Evolutionary conservation across 192 early-diverging fungal species (phyloP), one percentile per base, ranked within the genome.

Genomic region (Dispira parvispora): DNA sequence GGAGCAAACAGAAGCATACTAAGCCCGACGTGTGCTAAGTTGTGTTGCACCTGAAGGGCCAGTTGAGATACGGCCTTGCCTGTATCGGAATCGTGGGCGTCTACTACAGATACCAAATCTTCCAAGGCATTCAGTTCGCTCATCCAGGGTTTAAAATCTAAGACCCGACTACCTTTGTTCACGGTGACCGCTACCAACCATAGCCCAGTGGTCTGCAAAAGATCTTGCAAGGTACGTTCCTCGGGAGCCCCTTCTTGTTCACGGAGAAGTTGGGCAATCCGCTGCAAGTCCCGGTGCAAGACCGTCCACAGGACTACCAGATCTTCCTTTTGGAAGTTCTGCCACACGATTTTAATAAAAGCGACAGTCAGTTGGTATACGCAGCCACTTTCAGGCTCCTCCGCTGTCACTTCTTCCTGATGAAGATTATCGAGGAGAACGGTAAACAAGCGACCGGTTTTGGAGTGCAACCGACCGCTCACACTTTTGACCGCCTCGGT

Each of bases 401-500:
- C 32, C 1, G 32, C 32, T 38, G 6, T 38, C 32, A 38, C 32
- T 38, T 38, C 32, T 6, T 38, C 32, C 32, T 38, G 32, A 38
- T 38, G 32, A 38, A 38, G 32, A 38, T 38, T 38, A 38, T 38
- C 32, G 32, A 38, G 32, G 6, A 38, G 32, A 4, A 1, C 32
- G 32, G 44, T 47, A 27, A 83, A 55, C 26, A 82, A 72, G 2
- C 66, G 62, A 0, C 67, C 46, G 0, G 79, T 71, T 16, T 75
- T 68, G 8, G 83, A 86, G 67, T 85, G 80, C 47, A 87, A 52
- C 49, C 69, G 70, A 18, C 73, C 57, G 0, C 79, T 71, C 61
- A 84, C 82, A 64, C 75, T 73, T 66, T 93, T 89, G 66, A 91
- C 77, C 32, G 82, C 78, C 64, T 98, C 92, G 67, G 87, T 88